Base-by-base conservation (phyloP, 2,329 filamentous ascomycete species). In the Grosmannia serpens region DNA sequence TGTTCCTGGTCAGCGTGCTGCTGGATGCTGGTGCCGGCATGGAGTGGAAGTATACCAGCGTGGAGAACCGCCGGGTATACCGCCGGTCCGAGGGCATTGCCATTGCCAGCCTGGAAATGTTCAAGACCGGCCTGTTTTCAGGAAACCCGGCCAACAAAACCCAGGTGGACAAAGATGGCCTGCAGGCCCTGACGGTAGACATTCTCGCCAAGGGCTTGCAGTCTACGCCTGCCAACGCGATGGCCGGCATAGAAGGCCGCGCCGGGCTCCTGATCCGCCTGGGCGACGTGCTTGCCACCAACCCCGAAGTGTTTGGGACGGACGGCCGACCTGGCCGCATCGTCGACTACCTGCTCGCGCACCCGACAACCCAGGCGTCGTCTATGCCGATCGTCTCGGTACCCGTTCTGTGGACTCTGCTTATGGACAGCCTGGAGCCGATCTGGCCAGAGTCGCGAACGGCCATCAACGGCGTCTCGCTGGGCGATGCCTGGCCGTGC, bases 401-500 rank as follows among this genome's bases (percentile, higher is more conserved):
- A 15, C 89, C 91, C 1, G 92, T 91, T 0, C 77, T 99, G 9
- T 99, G 94, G 94, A 85, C 85, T 62, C 84, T 92, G 1, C 82
- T 99, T 13, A 95, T 96, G 84, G 86, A 90, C 59, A 90, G 91
- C 9, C 78, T 99, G 11, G 82, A 84, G 4, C 81, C 86, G 1
- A 95, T 97, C 69, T 99, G 94, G 94, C 92, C 94, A 0, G 74
- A 83, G 1, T 89, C 89, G 0, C 85, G 92, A 62, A 96, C 92
- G 0, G 84, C 87, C 62, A 87, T 99, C 65, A 89, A 96, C 68
- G 91, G 91, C 2, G 80, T 89, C 31, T 84, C 91, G 0, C 83
- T 99, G 20, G 94, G 94, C 58, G 94, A 99, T 69, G 92, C 94
- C 27, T 99, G 94, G 94, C 88, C 87, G 0, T 96, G 91, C 73